A percentile compares a stretch with the other conserved stretches of the same genome.
phyloP scores from a whole-genome alignment of 305 asterid genomes.

The Fraxinus xanthoxyloides region DNA sequence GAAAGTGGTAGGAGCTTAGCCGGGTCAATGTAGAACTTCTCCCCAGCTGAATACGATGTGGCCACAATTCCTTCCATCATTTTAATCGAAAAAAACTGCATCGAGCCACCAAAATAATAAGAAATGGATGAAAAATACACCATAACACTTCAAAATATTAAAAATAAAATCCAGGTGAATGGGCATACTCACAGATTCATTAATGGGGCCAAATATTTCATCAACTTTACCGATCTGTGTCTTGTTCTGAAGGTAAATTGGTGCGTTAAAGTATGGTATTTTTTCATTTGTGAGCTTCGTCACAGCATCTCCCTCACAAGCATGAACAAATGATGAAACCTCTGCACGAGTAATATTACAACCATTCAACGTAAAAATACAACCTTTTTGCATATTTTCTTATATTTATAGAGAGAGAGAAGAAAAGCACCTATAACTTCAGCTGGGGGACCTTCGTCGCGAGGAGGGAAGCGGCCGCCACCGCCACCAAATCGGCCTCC shows the following conservation, averaged over 20 bases:
- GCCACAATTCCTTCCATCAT: slow-evolving; percentile 95
- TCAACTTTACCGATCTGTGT: slow-evolving; percentile 92
- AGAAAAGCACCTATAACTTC: slow-evolving; percentile 63
- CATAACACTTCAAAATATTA: background rate
- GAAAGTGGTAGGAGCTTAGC: slow-evolving; percentile 81
- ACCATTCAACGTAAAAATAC: background rate
- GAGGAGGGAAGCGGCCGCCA: slow-evolving; percentile 40
- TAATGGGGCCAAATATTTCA: slow-evolving; percentile 87
- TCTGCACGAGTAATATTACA: slow-evolving; percentile 35
- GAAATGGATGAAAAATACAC: background rate
- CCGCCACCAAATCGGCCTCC: slow-evolving; percentile 42
- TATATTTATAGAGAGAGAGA: background rate
- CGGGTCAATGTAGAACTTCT: slow-evolving; percentile 89
- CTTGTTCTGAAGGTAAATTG: slow-evolving; percentile 78
- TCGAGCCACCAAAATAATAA: background rate
- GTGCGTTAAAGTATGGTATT: slow-evolving; percentile 84
- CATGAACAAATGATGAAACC: slow-evolving; percentile 69
- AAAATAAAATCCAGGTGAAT: background rate
- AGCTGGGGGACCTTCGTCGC: slow-evolving; percentile 89
- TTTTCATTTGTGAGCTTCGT: slow-evolving; percentile 76
- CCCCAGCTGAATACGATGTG: slow-evolving; percentile 70
- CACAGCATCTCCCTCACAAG: slow-evolving; percentile 90
- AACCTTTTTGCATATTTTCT: background rate
- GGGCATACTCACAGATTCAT: slow-evolving; percentile 71
- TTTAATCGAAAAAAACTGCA: slow-evolving; percentile 74